phyloP scores from a whole-genome alignment of 176 grass and related monocot genomes.

The Hsuehochloa calcarea region DNA sequence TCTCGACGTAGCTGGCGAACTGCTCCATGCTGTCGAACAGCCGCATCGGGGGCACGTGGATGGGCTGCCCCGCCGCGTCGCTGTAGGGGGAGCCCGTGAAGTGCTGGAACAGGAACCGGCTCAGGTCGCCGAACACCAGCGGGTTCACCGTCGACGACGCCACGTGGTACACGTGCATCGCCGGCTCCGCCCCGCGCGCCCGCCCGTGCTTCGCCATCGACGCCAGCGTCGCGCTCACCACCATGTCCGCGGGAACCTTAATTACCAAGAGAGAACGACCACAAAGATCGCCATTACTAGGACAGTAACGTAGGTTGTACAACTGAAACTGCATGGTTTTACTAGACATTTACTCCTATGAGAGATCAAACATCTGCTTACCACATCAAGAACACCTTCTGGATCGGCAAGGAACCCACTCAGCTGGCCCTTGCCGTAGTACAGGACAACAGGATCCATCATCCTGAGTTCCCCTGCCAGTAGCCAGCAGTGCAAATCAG shows the following conservation, averaged over 20 bases:
- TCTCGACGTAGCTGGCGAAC: constrained; percentile 65
- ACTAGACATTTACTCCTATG: not conserved
- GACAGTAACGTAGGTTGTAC: not conserved
- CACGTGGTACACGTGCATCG: constrained; percentile 86
- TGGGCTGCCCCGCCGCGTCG: constrained; percentile 57
- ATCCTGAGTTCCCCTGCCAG: constrained; percentile 63
- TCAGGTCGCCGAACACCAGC: constrained; percentile 69
- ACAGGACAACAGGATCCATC: constrained; percentile 93
- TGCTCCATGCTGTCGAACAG: constrained; percentile 72
- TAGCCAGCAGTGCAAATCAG: not conserved
- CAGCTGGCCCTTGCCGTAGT: constrained; percentile 92
- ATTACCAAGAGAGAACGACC: not conserved
- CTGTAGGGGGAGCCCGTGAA: constrained; percentile 60
- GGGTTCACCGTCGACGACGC: constrained; percentile 85
- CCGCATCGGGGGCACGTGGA: constrained; percentile 58
- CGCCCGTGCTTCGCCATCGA: constrained; percentile 79
- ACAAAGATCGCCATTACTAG: not conserved
- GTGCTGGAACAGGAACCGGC: constrained; percentile 67
- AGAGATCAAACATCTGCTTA: constrained; percentile 7
- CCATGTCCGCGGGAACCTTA: constrained; percentile 94
- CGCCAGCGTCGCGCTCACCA: constrained; percentile 88
- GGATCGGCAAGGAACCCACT: constrained; percentile 79
- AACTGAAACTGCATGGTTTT: not conserved
- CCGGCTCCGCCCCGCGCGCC: not conserved
- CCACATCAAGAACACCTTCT: constrained; percentile 78